Base-by-base conservation (phyloP, 176 grass and related monocot genomes). In the Pontederia paniculata region DNA sequence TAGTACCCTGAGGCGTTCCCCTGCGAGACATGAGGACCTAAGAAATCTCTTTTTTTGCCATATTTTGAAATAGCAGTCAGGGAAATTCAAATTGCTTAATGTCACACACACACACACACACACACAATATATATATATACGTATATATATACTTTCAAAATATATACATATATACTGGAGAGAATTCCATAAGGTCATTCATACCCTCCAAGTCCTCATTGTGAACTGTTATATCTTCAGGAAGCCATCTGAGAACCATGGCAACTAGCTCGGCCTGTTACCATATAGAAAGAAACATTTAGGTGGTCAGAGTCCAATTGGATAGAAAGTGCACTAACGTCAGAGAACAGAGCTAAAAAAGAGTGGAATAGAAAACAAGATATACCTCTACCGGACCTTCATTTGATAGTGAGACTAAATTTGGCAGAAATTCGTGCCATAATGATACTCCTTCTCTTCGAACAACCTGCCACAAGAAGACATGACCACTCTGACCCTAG, bases 221-320 rank as follows among this genome's bases (percentile, higher is more conserved):
- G 73, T 97, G 86, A 79, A 97, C 86, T 65, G 93, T 97, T 48
- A 97, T 90, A 62, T 97, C 93, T 72, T 97, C 93, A 61, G 93
- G 93, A 79, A 97, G 93, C 82, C 86, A 90, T 71, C 86, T 84
- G 72, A 97, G 78, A 67, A 97, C 89, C 93, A 97, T 90, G 25
- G 86, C 72, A 70, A 90, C 86, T 65, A 97, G 67, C 77, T 97
- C 93, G 74, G 93, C 93, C 93, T 97, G 70, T 72, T 56, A 62
- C 47, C 67, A 76, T 44, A 72, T 8, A 66, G 10, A 65, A 43
- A 62, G 16, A 48, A 49, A 68, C 71, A 52, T 55, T 71, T 75
- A 62, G 22, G 28, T 44, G 53, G 1, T 13, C 9, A 21, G 44
- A 31, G 16, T 25, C 15, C 11, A 46, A 49, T 42, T 16, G 16